These are phyloP conservation scores for Tulasnella sp. DNA, from an alignment of 768 basidiomycete genomes.

Conservation along the genomic window DNA sequence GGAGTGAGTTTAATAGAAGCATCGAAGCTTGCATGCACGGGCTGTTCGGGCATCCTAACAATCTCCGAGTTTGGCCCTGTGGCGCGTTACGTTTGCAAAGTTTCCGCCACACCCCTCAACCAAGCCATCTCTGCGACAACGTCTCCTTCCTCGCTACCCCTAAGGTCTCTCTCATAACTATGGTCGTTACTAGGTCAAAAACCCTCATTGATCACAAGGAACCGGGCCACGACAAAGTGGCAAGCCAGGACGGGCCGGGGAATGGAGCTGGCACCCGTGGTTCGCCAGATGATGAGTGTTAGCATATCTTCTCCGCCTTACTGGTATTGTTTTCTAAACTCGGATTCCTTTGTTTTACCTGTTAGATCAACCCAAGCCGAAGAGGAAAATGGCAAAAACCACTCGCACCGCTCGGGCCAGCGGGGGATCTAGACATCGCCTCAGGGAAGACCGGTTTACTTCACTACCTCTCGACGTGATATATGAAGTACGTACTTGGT, in stretches of 20 bases:
- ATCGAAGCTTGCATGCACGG: too few species aligned
- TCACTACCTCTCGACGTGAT: background rate
- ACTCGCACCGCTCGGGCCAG: background rate
- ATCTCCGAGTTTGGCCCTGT: too few species aligned
- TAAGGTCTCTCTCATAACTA: background rate
- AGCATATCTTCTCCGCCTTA: background rate
- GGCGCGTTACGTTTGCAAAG: too few species aligned
- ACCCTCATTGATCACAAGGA: background rate
- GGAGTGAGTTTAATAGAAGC: too few species aligned
- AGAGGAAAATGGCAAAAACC: background rate
- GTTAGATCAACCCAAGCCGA: background rate
- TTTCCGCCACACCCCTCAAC: too few species aligned
- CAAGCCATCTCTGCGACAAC: too few species aligned
- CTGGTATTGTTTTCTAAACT: background rate
- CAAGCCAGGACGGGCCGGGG: background rate
- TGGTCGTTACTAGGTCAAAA: background rate
- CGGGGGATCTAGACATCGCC: background rate
- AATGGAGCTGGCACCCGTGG: background rate
- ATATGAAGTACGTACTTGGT: background rate
- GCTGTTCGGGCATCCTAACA: too few species aligned
- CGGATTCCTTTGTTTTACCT: background rate
- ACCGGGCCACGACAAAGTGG: background rate
- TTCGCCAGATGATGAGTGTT: background rate
- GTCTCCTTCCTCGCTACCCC: too few species aligned
- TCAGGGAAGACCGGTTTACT: background rate